phyloP scores from a whole-genome alignment of 257 asterid species.

The Galeopsis tetrahit region DNA sequence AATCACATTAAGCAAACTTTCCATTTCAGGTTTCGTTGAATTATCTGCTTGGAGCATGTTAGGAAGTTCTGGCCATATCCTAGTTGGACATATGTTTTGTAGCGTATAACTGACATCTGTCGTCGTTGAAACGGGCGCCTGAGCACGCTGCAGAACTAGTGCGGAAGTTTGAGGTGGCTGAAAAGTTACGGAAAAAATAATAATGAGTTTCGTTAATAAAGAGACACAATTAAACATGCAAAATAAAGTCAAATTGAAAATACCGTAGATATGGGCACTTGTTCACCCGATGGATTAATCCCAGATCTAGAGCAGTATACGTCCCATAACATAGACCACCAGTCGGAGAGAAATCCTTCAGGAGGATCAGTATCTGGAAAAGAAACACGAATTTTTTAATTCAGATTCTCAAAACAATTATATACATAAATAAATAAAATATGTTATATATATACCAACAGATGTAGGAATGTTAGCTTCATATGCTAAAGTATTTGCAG shows the following conservation, averaged over 20 bases:
- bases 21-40: neutral
- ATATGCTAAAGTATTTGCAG: constrained; percentile 38
- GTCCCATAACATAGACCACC: constrained; percentile 62
- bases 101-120: constrained; percentile 30
- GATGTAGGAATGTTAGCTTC: constrained; percentile 40
- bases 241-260: neutral
- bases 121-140: neutral
- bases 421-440: neutral
- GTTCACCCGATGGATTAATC: neutral
- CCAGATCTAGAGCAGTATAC: constrained; percentile 16
- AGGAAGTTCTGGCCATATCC: constrained; percentile 14
- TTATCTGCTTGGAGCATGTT: neutral
- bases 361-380: constrained; percentile 39
- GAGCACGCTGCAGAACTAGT: neutral
- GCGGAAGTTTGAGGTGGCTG: constrained; percentile 26
- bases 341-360: constrained; percentile 48
- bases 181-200: neutral
- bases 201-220: neutral
- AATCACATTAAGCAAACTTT: neutral
- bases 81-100: constrained; percentile 18
- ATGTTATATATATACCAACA: constrained; percentile 38
- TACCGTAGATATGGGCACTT: constrained; percentile 41
- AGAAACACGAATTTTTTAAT: neutral
- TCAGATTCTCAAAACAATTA: neutral
- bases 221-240: neutral